phyloP scores from a whole-genome alignment of 306 rosid genomes.

The Gleditsia sinensis region DNA sequence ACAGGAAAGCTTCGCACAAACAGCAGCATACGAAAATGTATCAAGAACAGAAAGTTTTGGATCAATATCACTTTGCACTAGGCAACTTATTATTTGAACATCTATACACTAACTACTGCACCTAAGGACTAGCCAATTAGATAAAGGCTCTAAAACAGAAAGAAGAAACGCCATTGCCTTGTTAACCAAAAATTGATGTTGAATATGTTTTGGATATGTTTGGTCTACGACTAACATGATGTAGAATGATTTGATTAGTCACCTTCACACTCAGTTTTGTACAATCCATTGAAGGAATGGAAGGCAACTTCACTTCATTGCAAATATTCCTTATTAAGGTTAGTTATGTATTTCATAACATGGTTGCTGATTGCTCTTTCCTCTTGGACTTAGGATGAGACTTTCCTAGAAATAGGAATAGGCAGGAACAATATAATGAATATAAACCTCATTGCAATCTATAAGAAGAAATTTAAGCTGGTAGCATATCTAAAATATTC shows the following conservation, averaged over 20 bases:
- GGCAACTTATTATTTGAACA: not conserved
- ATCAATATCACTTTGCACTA: not conserved
- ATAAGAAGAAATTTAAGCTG: not conserved
- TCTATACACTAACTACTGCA: not conserved
- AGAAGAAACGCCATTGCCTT: not conserved
- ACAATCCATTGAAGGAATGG: conserved; percentile 1
- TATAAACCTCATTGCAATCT: not conserved
- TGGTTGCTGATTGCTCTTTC: conserved; percentile 14
- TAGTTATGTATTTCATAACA: no score
- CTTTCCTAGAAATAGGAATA: not conserved
- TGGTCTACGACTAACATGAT: not conserved
- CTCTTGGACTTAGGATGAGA: not conserved
- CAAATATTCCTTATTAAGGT: no score
- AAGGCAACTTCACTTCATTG: no score
- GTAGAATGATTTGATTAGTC: not conserved
- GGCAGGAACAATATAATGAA: not conserved
- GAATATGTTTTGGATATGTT: not conserved
- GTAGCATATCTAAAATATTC: not conserved
- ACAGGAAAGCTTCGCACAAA: not conserved
- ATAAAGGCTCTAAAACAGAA: not conserved
- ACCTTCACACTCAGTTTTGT: not conserved
- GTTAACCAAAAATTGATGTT: not conserved
- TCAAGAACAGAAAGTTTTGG: not conserved
- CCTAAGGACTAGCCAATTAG: not conserved
- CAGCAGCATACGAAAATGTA: conserved; percentile 11